Evolutionary conservation across 1,139 yeast genomes (phyloP), one percentile per base, ranked within the genome.

Genomic region (Kodamaea ohmeri): DNA sequence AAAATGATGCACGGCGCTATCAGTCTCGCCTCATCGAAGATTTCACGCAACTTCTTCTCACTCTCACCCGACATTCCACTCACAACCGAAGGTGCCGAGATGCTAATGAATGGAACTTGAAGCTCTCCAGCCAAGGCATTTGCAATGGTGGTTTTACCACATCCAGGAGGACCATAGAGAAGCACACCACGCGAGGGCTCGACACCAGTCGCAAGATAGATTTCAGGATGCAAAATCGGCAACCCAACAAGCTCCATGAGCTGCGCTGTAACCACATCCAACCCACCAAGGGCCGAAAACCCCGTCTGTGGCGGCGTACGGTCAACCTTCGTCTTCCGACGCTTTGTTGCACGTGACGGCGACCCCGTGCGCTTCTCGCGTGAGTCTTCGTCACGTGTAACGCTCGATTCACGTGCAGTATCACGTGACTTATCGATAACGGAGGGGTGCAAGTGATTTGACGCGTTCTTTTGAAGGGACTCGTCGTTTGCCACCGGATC

Each of bases 21-120:
- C 6, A 75, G 53, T 53, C 83, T 85, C 2, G 98, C 98, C 56
- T 94, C 98, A 32, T 89, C 97, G 53, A 92, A 92, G 28, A 92
- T 71, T 46, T 92, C 98, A 46, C 98, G 71, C 13, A 92, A 71
- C 56, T 90, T 90, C 67, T 92, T 92, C 58, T 94, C 98, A 42
- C 94, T 82, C 60, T 92, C 99, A 32, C 98, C 98, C n/a, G 96
- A 87, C 98, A 92, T 92, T n/a, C 99, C 98, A 42, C 96, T 86
- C 0, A 92, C 97, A 5, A 94, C 88, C 1, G 96, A 85, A 1
- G 98, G 98, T 0, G 99, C 98, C 15, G 96, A 85, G 1, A 92
- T 75, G 35, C 85, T 83, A 20, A 92, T 79, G 54, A 94, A 92
- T 0, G 98, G 97, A 0, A 92, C 96, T 46, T 88, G 87, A 31